Evolutionary conservation across 805 yeast genomes (phyloP).

Genomic region (Sugiyamaella smithiae): DNA sequence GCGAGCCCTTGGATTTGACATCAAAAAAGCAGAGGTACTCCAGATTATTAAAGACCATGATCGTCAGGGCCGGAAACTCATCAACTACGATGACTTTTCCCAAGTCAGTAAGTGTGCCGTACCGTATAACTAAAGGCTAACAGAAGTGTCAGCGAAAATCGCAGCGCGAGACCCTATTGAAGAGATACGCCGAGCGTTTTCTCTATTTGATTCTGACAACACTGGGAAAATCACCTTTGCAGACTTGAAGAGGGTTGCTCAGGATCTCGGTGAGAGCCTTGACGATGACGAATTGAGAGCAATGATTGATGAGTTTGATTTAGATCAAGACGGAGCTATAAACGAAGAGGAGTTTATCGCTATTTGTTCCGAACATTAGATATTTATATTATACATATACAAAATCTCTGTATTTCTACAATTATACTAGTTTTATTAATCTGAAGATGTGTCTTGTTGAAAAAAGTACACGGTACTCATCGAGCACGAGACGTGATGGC

Average conservation of each 20-base stretch:
- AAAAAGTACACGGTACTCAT: too few species aligned
- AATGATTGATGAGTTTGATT: slow-evolving; percentile 96
- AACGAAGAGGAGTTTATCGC: slow-evolving; percentile 87
- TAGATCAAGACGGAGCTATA: slow-evolving; percentile 94
- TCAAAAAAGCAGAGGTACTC: slow-evolving; percentile 73
- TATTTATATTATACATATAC: too few species aligned
- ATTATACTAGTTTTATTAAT: too few species aligned
- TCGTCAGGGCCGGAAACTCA: slow-evolving; percentile 59
- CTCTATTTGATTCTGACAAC: slow-evolving; percentile 79
- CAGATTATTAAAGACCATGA: slow-evolving; percentile 79
- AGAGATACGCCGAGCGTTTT: slow-evolving; percentile 87
- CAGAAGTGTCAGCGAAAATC: slow-evolving; percentile 71
- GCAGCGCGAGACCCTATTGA: slow-evolving; percentile 87
- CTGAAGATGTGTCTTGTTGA: too few species aligned
- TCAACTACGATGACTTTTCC: slow-evolving; percentile 79
- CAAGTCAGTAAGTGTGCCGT: slow-evolving; percentile 53
- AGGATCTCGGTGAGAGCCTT: slow-evolving; percentile 86
- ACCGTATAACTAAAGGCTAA: slow-evolving; percentile 7
- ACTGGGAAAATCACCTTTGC: slow-evolving; percentile 83
- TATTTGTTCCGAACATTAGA: slow-evolving; percentile 67
- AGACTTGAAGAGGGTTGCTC: slow-evolving; percentile 83
- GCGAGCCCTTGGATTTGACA: slow-evolving; percentile 90
- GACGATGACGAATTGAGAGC: slow-evolving; percentile 92
- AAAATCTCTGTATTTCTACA: too few species aligned
- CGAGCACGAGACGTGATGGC: too few species aligned